A percentile compares a stretch with the other conserved stretches of the same genome.
These are phyloP conservation scores for Chaetomium olivaceum DNA, from an alignment of 2,329 filamentous ascomycete genomes.

Conservation along the genomic window DNA sequence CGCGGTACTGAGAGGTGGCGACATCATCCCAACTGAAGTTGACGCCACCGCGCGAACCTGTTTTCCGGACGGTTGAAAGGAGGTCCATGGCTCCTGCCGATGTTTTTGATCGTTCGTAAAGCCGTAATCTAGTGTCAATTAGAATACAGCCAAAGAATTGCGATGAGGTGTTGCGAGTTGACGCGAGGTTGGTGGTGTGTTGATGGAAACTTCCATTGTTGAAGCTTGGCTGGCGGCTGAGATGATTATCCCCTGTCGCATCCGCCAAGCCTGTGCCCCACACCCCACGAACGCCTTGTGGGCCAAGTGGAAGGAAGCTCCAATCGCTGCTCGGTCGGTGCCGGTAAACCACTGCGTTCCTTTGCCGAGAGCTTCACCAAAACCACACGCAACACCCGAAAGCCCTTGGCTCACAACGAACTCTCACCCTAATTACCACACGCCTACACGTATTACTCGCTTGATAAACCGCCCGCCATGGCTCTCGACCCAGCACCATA, in stretches of 20 bases:
- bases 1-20: slow-evolving; percentile 79
- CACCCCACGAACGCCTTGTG: neutral
- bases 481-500: slow-evolving; percentile 44
- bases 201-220: neutral
- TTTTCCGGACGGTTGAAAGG: slow-evolving; percentile 85
- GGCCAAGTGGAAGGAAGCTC: neutral
- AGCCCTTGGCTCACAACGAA: neutral
- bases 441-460: neutral
- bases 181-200: neutral
- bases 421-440: neutral
- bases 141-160: neutral
- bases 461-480: slow-evolving; percentile 1
- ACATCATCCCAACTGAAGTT: slow-evolving; percentile 98
- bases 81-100: slow-evolving; percentile 72
- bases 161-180: neutral
- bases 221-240: neutral
- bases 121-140: neutral
- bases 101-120: neutral
- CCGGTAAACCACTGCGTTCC: neutral
- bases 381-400: neutral
- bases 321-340: neutral
- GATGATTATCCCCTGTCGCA: neutral
- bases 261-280: slow-evolving; percentile 6
- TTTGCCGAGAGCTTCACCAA: neutral
- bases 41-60: slow-evolving; percentile 85